These are phyloP conservation scores for Agroathelia rolfsii DNA, from an alignment of 1,284 basidiomycete genomes.

Conservation along the genomic window DNA sequence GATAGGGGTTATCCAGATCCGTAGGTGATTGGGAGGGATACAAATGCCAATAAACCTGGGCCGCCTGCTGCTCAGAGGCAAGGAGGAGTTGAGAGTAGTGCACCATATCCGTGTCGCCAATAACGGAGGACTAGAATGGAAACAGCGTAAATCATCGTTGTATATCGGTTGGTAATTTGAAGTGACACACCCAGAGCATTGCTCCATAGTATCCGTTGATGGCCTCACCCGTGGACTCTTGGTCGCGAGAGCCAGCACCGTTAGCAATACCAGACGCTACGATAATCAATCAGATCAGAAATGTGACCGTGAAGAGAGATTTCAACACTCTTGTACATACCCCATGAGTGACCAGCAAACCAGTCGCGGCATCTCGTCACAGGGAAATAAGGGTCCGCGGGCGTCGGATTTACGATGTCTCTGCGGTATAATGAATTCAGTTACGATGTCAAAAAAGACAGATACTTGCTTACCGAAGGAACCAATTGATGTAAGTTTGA, in stretches of 20 bases:
- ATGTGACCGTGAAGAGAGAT: not conserved
- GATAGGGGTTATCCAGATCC: conserved; percentile 25
- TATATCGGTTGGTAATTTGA: too few species aligned
- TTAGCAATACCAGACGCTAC: conserved; percentile 26
- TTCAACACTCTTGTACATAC: too few species aligned
- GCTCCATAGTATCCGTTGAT: conserved; percentile 26
- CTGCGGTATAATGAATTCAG: conserved; percentile 20
- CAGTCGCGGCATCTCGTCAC: conserved; percentile 23
- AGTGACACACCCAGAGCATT: conserved; percentile 21
- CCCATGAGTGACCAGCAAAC: conserved; percentile 28
- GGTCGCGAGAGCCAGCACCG: conserved; percentile 23
- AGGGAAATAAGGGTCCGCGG: conserved; percentile 22
- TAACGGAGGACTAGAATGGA: too few species aligned
- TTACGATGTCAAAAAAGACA: conserved; percentile 18
- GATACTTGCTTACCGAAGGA: conserved; percentile 15
- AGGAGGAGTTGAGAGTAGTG: conserved; percentile 23
- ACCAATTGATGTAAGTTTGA: conserved; percentile 1
- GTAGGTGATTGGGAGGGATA: conserved; percentile 19
- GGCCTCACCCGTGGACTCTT: conserved; percentile 25
- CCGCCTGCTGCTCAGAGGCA: conserved; percentile 24
- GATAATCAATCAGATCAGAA: not conserved
- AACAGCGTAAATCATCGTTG: too few species aligned
- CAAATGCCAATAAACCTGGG: conserved; percentile 26
- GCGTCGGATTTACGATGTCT: conserved; percentile 25
- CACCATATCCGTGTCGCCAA: conserved; percentile 19